phyloP scores from a whole-genome alignment of 2,329 filamentous ascomycete genomes.

The Neopestalotiopsis sp. region DNA sequence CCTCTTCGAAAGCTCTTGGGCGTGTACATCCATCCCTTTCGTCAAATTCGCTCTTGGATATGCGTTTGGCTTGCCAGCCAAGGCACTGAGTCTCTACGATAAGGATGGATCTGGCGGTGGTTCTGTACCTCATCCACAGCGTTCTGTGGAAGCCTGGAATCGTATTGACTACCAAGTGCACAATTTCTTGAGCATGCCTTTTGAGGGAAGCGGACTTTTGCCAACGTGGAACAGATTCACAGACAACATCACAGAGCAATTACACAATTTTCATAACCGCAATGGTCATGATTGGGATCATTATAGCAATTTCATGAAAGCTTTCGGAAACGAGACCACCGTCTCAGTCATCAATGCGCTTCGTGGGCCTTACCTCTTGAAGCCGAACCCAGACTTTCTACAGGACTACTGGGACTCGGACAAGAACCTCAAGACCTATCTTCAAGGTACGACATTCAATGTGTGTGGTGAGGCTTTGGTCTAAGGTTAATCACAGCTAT shows the following conservation, averaged over 20 bases:
- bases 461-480: no score
- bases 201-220: slow-evolving; percentile 31
- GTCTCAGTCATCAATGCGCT: slow-evolving; percentile 30
- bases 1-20: slow-evolving; percentile 31
- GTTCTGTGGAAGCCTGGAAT: slow-evolving; percentile 28
- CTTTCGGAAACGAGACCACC: slow-evolving; percentile 29
- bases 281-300: slow-evolving; percentile 25
- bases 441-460: background rate
- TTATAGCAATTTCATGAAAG: slow-evolving; percentile 29
- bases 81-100: slow-evolving; percentile 32
- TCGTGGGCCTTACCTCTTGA: slow-evolving; percentile 32
- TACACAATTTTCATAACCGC: slow-evolving; percentile 23
- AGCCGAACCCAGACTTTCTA: slow-evolving; percentile 29
- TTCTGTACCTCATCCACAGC: slow-evolving; percentile 26
- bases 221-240: slow-evolving; percentile 32
- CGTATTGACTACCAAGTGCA: slow-evolving; percentile 31
- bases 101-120: slow-evolving; percentile 33
- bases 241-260: slow-evolving; percentile 26
- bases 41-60: slow-evolving; percentile 36
- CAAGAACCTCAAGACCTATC: slow-evolving; percentile 9
- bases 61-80: slow-evolving; percentile 33
- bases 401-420: slow-evolving; percentile 33
- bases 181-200: slow-evolving; percentile 26
- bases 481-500: slow-evolving; percentile 10
- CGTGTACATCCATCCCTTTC: slow-evolving; percentile 33